Evolutionary conservation across 2,329 filamentous ascomycete species (phyloP).

Genomic region (Hypoxylon sp.): DNA sequence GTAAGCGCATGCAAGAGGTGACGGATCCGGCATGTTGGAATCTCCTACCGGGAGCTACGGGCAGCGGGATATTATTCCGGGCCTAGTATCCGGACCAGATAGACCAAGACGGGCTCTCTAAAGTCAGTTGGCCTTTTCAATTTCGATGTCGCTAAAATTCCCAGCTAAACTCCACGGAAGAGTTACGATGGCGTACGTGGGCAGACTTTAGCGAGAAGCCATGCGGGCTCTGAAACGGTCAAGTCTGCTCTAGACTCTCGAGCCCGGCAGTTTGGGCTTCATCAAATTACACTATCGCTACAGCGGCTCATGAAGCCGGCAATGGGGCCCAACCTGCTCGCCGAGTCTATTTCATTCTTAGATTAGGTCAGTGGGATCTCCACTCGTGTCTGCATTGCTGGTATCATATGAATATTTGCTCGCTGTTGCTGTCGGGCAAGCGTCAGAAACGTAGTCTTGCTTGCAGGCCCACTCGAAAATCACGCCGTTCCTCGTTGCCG

Average conservation of each 20-base stretch:
- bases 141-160: slow-evolving; percentile 20
- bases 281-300: slow-evolving; percentile 34
- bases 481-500: slow-evolving; percentile 28
- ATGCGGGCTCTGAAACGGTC: slow-evolving; percentile 37
- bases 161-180: slow-evolving; percentile 26
- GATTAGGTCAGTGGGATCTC: slow-evolving; percentile 22
- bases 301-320: slow-evolving; percentile 36
- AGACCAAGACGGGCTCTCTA: slow-evolving; percentile 25
- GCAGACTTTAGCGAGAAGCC: slow-evolving; percentile 20
- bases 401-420: slow-evolving; percentile 32
- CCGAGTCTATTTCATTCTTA: slow-evolving; percentile 22
- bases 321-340: slow-evolving; percentile 10
- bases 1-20: slow-evolving; percentile 31
- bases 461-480: slow-evolving; percentile 12
- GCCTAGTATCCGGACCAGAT: slow-evolving; percentile 27
- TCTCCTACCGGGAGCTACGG: slow-evolving; percentile 27
- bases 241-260: slow-evolving; percentile 21
- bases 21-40: slow-evolving; percentile 39
- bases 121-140: slow-evolving; percentile 11
- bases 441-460: slow-evolving; percentile 6
- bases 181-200: slow-evolving; percentile 22
- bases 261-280: slow-evolving; percentile 38
- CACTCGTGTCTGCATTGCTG: slow-evolving; percentile 19
- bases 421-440: slow-evolving; percentile 1
- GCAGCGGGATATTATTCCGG: slow-evolving; percentile 39